Evolutionary conservation across 2,329 filamentous ascomycete species (phyloP), one percentile per base, ranked within the genome.

Genomic region (Sporothrix brasiliensis): DNA sequence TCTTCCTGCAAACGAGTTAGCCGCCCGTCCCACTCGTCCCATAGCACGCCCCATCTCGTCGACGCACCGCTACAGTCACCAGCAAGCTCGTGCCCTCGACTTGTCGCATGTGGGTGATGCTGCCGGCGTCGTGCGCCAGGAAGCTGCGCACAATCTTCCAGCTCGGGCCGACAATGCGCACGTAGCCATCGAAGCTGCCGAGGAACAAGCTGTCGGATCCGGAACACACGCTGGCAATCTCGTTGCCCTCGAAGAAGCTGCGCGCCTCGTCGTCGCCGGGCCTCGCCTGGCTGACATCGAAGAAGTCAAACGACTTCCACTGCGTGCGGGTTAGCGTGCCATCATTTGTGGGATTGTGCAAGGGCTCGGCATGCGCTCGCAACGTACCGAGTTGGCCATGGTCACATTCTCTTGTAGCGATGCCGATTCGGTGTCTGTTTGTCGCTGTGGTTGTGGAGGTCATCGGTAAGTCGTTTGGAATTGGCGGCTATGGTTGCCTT

Each of bases 251-350:
- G 83, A 96, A 91, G 78, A 93, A 86, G 77, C 89, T 86, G 75
- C 89, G 88, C 78, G 89, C 91, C 78, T 96, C 92, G 77, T 91
- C 90, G 79, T 96, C 91, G 75, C 87, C 87, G 76, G 94, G 86
- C 78, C 91, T 89, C 80, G 97, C 89, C 79, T 92, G 90, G 79
- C 89, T 89, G 80, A 97, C 93, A 82, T 97, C 93, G 87, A 99
- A 98, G 89, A 99, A 99, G 86, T 97, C 94, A 84, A 99, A 99
- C 76, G 91, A 90, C 91, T 97, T 97, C 94, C 95, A 98, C 94
- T 97, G 65, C 4, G n/a, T 24, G 9, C 5, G 11, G 44, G 54
- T 27, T 5, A 11, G 34, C 47, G 7, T 34, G 34, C 34, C 34
- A 9, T 34, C 34, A 9, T 34, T 34, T 34, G 34, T 34, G 34